phyloP scores from a whole-genome alignment of 2,329 filamentous ascomycete genomes.

The Zymoseptoria ardabiliae region DNA sequence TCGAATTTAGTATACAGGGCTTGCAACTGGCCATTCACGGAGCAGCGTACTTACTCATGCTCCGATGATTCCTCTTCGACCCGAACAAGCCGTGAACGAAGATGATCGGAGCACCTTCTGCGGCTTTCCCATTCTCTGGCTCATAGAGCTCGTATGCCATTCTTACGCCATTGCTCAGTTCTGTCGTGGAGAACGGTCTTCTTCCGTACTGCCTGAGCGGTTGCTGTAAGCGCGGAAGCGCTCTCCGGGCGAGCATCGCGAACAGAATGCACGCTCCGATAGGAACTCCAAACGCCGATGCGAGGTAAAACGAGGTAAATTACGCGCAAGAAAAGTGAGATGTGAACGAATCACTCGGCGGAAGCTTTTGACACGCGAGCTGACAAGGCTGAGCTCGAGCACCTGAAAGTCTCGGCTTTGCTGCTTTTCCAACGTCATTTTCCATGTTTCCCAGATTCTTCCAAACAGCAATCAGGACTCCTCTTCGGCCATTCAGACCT shows the following conservation, averaged over 20 bases:
- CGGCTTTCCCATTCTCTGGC: conserved; percentile 33
- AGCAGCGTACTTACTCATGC: conserved; percentile 76
- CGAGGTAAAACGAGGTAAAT: not conserved
- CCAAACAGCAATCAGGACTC: conserved; percentile 3
- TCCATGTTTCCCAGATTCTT: conserved; percentile 11
- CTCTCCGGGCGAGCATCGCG: conserved; percentile 17
- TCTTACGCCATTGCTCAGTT: conserved; percentile 29
- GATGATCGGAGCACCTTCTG: conserved; percentile 58
- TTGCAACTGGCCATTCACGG: conserved; percentile 1
- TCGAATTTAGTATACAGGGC: not conserved
- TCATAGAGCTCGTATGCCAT: conserved; percentile 62
- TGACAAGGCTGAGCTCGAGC: not conserved
- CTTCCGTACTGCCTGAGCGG: conserved; percentile 11
- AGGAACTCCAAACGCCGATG: not conserved
- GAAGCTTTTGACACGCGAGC: not conserved
- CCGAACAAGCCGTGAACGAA: conserved; percentile 92
- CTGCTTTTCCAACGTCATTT: conserved; percentile 4
- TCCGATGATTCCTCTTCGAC: conserved; percentile 90
- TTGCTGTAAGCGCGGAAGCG: conserved; percentile 14
- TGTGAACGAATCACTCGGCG: not conserved
- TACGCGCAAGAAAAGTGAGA: not conserved
- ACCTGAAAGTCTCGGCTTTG: not conserved
- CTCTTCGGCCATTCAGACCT: not conserved
- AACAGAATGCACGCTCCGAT: not conserved
- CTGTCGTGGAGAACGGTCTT: conserved; percentile 22